A percentile compares a stretch with the other conserved stretches of the same genome.
Evolutionary conservation across 768 basidiomycete species (phyloP).

Genomic region (Mycena pura): DNA sequence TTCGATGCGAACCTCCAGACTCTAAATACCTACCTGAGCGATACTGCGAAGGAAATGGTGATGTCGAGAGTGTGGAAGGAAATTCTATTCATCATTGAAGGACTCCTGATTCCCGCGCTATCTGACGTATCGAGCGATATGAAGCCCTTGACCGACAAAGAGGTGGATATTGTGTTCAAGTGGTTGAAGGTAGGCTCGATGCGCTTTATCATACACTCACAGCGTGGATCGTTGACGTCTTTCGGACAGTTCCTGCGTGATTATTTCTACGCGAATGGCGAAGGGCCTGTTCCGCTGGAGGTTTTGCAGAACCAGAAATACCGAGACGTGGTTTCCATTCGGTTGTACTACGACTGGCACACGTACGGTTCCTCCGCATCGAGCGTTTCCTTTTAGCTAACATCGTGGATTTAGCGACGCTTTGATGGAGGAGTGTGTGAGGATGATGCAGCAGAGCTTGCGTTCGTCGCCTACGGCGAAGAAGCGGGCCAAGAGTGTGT

Average conservation of each 20-base stretch:
- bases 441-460: constrained; percentile 90
- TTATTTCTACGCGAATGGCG: constrained; percentile 94
- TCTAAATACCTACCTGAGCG: constrained; percentile 86
- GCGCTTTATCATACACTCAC: neutral
- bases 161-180: constrained; percentile 98
- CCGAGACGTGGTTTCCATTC: constrained; percentile 86
- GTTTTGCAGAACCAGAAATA: constrained; percentile 93
- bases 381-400: constrained; percentile 14
- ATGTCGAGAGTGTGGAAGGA: constrained; percentile 98
- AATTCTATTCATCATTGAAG: constrained; percentile 84
- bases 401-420: constrained; percentile 63
- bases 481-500: constrained; percentile 92
- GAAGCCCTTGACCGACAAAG: constrained; percentile 92
- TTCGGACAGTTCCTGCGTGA: constrained; percentile 81
- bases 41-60: constrained; percentile 87
- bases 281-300: constrained; percentile 88
- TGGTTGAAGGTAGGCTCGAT: constrained; percentile 82
- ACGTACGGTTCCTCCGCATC: constrained; percentile 58
- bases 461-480: constrained; percentile 76
- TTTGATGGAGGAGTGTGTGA: constrained; percentile 93
- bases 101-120: constrained; percentile 87
- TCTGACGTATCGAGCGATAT: constrained; percentile 87
- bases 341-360: constrained; percentile 96
- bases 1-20: constrained; percentile 93
- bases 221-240: neutral